A percentile compares a stretch with the other conserved stretches of the same genome.
phyloP scores from a whole-genome alignment of 129 eudicot genomes.

The Centella asiatica region DNA sequence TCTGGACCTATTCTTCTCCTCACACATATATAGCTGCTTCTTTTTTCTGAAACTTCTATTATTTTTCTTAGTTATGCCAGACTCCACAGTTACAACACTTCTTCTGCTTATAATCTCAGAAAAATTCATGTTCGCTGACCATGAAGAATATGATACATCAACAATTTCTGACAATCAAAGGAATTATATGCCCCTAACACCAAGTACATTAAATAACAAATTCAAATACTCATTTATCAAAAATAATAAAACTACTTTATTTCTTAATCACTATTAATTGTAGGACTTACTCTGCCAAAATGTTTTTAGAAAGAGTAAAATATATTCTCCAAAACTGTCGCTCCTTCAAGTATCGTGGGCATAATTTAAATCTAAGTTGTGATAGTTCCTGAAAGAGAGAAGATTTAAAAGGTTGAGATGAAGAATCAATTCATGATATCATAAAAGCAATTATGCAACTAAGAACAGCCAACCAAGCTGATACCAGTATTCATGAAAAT shows the following conservation, averaged over 20 bases:
- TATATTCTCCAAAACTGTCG: constrained; percentile 86
- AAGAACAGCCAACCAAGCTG: constrained; percentile 10
- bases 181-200: no score
- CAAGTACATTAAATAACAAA: not conserved
- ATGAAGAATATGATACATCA: no score
- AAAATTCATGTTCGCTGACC: no score
- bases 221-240: not conserved
- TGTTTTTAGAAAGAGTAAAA: constrained; percentile 63
- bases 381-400: constrained; percentile 63
- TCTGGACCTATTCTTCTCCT: no score
- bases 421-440: not conserved
- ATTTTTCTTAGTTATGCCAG: no score
- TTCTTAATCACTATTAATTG: not conserved
- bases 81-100: no score
- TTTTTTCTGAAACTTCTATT: no score
- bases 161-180: no score
- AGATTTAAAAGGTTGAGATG: constrained; percentile 3
- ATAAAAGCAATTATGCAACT: no score
- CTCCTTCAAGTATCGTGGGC: constrained; percentile 86
- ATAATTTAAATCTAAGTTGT: constrained; percentile 74
- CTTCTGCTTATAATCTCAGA: no score
- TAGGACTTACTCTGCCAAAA: constrained; percentile 57
- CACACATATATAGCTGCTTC: no score
- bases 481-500: not conserved
- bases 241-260: not conserved